Conservation (phyloP, 352 stramenopile species). For the Phytophthora idaei region DNA sequence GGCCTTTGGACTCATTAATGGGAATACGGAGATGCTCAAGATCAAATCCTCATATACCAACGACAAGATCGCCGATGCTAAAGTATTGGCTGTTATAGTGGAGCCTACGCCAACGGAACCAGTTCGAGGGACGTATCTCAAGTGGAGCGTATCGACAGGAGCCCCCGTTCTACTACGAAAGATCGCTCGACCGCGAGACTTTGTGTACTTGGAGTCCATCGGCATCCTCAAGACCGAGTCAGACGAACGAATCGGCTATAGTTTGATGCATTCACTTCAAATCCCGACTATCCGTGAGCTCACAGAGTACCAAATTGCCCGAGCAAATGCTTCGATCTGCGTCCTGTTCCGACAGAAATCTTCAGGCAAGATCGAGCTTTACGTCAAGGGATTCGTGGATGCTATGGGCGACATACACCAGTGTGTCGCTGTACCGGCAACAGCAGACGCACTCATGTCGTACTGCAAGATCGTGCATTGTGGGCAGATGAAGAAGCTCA, state of each 20-base stretch:
- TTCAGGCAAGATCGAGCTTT: slow-evolving; percentile 42
- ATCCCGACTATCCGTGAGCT: slow-evolving; percentile 43
- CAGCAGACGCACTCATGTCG: slow-evolving; percentile 34
- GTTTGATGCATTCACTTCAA: slow-evolving; percentile 56
- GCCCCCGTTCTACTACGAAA: slow-evolving; percentile 39
- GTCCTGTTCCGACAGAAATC: slow-evolving; percentile 44
- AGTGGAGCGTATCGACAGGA: slow-evolving; percentile 45
- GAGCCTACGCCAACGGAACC: slow-evolving; percentile 45
- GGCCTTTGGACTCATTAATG: slow-evolving; percentile 41
- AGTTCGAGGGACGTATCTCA: slow-evolving; percentile 42
- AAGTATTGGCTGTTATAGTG: slow-evolving; percentile 48
- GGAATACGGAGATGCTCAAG: slow-evolving; percentile 33
- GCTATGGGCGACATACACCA: slow-evolving; percentile 28
- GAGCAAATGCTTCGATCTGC: slow-evolving; percentile 53
- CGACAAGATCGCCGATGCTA: slow-evolving; percentile 52
- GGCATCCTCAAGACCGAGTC: slow-evolving; percentile 31
- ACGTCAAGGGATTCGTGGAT: slow-evolving; percentile 42
- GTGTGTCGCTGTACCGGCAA: slow-evolving; percentile 20
- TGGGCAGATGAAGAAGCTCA: slow-evolving; percentile 49
- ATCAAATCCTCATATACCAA: slow-evolving; percentile 55
- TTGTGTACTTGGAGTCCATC: slow-evolving; percentile 53
- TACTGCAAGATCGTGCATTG: slow-evolving; percentile 29
- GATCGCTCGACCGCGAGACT: slow-evolving; percentile 51
- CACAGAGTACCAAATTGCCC: slow-evolving; percentile 34
- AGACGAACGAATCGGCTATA: slow-evolving; percentile 47